Evolutionary conservation across 257 asterid genomes (phyloP).

Genomic region (Fraxinus anomala): DNA sequence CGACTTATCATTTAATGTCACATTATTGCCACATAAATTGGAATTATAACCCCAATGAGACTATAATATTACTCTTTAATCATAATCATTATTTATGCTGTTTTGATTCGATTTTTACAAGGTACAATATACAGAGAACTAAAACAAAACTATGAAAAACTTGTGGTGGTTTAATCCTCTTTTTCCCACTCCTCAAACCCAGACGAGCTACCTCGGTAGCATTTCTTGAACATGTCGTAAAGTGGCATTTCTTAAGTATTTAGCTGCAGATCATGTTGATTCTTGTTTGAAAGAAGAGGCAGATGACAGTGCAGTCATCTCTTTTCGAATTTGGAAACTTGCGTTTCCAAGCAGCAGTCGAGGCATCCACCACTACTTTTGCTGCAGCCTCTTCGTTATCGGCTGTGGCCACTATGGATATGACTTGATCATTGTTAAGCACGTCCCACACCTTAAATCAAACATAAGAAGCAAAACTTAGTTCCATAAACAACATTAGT

Average conservation of each 20-base stretch:
- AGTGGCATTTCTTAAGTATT: background rate
- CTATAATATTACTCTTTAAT: background rate
- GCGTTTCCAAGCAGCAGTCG: conserved; percentile 58
- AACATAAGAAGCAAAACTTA: background rate
- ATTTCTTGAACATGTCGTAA: background rate
- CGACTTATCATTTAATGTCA: too few species aligned
- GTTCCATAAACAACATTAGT: background rate
- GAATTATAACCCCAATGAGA: too few species aligned
- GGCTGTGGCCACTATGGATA: conserved; percentile 47
- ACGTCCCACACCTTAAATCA: conserved; percentile 82
- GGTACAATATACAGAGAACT: background rate
- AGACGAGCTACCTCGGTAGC: background rate
- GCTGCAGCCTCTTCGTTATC: conserved; percentile 60
- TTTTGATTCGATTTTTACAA: background rate
- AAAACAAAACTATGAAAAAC: background rate
- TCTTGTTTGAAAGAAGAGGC: conserved; percentile 49
- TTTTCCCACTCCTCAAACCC: background rate
- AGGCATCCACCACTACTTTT: conserved; percentile 67
- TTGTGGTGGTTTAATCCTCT: background rate
- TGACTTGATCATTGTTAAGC: conserved; percentile 60
- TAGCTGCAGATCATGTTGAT: background rate
- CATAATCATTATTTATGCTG: background rate
- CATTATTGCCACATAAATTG: too few species aligned
- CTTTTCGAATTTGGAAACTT: conserved; percentile 64
- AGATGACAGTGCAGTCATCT: conserved; percentile 71